These are phyloP conservation scores for Chaetomidium leptoderma DNA, from an alignment of 495 filamentous ascomycete species.

Conservation along the genomic window DNA sequence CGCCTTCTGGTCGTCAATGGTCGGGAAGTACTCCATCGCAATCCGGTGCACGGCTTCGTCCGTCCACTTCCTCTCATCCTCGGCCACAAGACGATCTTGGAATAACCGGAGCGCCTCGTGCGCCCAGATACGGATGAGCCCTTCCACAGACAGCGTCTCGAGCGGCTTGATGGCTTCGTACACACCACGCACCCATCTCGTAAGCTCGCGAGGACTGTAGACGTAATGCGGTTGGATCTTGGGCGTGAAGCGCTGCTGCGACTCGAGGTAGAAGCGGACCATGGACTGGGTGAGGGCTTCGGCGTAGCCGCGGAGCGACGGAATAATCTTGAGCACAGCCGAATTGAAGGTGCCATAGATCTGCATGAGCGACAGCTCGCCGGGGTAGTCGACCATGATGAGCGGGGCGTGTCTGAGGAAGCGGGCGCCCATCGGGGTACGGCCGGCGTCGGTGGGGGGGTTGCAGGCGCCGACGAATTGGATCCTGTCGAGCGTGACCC, in stretches of 20 bases:
- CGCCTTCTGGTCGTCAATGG: slow-evolving; percentile 79
- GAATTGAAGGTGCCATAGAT: slow-evolving; percentile 99
- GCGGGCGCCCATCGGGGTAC: slow-evolving; percentile 85
- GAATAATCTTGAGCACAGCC: slow-evolving; percentile 93
- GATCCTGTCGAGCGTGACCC: slow-evolving; percentile 95
- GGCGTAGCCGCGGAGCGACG: slow-evolving; percentile 88
- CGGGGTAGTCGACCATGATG: slow-evolving; percentile 99
- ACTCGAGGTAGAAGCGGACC: slow-evolving; percentile 94
- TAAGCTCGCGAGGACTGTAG: slow-evolving; percentile 97
- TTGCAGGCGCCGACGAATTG: slow-evolving; percentile 99
- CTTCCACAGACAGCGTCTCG: slow-evolving; percentile 81
- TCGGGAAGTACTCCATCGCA: slow-evolving; percentile 88
- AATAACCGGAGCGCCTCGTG: slow-evolving; percentile 95
- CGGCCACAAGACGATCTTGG: slow-evolving; percentile 88
- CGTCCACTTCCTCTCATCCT: slow-evolving; percentile 95
- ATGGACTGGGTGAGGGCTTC: slow-evolving; percentile 94
- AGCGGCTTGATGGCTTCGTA: slow-evolving; percentile 95
- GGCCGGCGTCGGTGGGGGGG: slow-evolving; percentile 95
- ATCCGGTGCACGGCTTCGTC: slow-evolving; percentile 76
- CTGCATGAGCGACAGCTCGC: slow-evolving; percentile 86
- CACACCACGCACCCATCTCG: slow-evolving; percentile 91
- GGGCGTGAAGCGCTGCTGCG: slow-evolving; percentile 86
- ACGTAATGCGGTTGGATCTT: slow-evolving; percentile 98
- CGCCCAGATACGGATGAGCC: slow-evolving; percentile 94
- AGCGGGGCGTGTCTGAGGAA: slow-evolving; percentile 94